Conservation (phyloP, 495 filamentous ascomycete genomes). For the Hyaloscypha finlandica region DNA sequence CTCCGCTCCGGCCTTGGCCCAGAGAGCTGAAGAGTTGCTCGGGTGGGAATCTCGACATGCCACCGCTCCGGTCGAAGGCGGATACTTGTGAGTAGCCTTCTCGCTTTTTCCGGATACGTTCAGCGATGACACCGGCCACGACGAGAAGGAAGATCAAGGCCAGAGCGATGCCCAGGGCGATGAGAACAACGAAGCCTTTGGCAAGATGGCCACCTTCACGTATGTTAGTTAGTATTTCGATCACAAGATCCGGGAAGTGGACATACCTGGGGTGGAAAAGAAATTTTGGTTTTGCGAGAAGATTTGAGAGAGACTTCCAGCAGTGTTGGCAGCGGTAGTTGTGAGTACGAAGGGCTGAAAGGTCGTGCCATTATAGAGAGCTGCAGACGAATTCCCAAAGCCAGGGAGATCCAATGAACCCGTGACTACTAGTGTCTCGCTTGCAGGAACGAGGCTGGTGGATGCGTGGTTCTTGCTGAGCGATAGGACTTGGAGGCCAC, state of each 20-base stretch:
- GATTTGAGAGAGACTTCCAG: slow-evolving; percentile 72
- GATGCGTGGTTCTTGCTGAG: slow-evolving; percentile 65
- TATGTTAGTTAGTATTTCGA: slow-evolving; percentile 29
- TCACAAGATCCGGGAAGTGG: slow-evolving; percentile 10
- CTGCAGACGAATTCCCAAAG: slow-evolving; percentile 86
- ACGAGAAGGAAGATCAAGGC: slow-evolving; percentile 88
- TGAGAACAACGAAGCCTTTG: slow-evolving; percentile 84
- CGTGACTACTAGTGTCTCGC: slow-evolving; percentile 77
- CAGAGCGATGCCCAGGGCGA: slow-evolving; percentile 87
- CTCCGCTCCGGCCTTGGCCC: slow-evolving; percentile 29
- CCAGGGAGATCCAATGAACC: slow-evolving; percentile 73
- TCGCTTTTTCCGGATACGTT: slow-evolving; percentile 77
- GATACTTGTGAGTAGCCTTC: slow-evolving; percentile 88
- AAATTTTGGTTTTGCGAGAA: slow-evolving; percentile 75
- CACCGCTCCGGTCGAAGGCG: slow-evolving; percentile 60
- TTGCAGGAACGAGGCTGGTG: slow-evolving; percentile 60
- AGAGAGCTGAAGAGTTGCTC: slow-evolving; percentile 31
- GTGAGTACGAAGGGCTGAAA: slow-evolving; percentile 79
- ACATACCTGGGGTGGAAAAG: slow-evolving; percentile 45
- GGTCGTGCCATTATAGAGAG: slow-evolving; percentile 77
- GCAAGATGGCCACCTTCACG: slow-evolving; percentile 61
- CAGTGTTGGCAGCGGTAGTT: slow-evolving; percentile 51
- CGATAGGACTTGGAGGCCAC: slow-evolving; percentile 77
- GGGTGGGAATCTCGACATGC: slow-evolving; percentile 31
- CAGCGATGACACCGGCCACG: slow-evolving; percentile 76